phyloP scores from a whole-genome alignment of 768 basidiomycete species.

The Leccinum pellstonianum region DNA sequence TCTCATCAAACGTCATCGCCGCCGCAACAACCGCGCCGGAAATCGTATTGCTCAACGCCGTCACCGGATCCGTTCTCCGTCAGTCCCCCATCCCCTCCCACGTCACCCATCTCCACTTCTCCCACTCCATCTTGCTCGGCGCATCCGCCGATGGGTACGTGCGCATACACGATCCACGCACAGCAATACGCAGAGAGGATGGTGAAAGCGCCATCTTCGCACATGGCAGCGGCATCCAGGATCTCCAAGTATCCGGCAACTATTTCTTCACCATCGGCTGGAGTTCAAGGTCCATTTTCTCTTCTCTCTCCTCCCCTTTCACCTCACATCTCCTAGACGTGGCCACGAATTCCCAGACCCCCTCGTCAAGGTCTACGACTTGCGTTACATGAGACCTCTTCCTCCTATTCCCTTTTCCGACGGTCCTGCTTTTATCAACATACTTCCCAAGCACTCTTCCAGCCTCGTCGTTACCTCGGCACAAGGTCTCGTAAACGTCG shows the following conservation, averaged over 20 bases:
- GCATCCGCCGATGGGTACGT: constrained; percentile 75
- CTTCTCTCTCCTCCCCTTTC: not conserved
- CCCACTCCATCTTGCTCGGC: constrained; percentile 61
- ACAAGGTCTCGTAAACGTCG: constrained; percentile 80
- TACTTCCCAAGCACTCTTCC: constrained; percentile 74
- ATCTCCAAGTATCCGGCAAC: constrained; percentile 76
- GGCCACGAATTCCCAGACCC: constrained; percentile 87
- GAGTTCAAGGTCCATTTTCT: constrained; percentile 63
- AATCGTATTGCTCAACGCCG: constrained; percentile 67
- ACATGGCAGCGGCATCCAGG: constrained; percentile 80
- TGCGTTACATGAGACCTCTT: constrained; percentile 78
- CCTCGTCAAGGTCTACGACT: constrained; percentile 88
- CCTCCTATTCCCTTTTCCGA: constrained; percentile 86
- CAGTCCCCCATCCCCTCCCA: constrained; percentile 55
- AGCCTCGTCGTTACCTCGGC: constrained; percentile 74
- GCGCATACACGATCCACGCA: constrained; percentile 68
- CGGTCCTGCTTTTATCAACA: constrained; percentile 81
- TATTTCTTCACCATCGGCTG: constrained; percentile 85
- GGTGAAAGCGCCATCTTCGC: constrained; percentile 65
- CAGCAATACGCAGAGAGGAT: constrained; percentile 48
- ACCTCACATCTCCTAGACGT: constrained; percentile 52
- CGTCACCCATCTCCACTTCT: constrained; percentile 63
- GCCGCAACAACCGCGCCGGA: constrained; percentile 59
- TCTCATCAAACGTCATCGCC: constrained; percentile 56
- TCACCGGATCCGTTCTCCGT: constrained; percentile 64